Base-by-base conservation (phyloP, 1,284 basidiomycete species). In the Trametes pubescens region DNA sequence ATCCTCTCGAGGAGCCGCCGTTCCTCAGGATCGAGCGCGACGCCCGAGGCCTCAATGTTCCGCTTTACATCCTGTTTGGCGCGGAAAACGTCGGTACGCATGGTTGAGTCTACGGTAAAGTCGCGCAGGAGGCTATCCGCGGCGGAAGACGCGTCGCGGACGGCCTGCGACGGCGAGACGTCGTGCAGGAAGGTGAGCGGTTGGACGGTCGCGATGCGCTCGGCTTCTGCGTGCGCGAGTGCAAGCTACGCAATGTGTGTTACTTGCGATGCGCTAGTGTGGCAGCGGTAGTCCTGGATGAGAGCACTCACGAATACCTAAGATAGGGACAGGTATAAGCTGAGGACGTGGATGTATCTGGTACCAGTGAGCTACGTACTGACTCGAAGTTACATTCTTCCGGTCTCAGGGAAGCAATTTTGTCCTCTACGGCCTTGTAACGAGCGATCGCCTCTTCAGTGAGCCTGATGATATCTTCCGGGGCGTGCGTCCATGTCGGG, bases 161-260 rank as follows among this genome's bases (percentile, higher is more conserved):
- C 80, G 47, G 84, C 85, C 72, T 92, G 87, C 57, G 82, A 80
- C 0, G 87, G 79, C 18, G 91, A 90, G 22, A 94, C 91, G 69
- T 92, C 92, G 74, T 93, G 90, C 72, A 93, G 91, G 77, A 94
- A 94, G 0, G 80, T 76, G n/a, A 91, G 80, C 0, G 90, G 90
- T 66, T 90, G 88, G 9, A 81, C 71, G 37, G 79, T 72, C 9
- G 74, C 73, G 57, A 88, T 85, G 26, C 86, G 78, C 14, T 80
- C 75, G 7, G 86, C 83, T 51, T 91, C 89, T 11, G 83, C 81
- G 18, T 82, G 73, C 1, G 89, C 85, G 29, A 94, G 83, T 5
- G 84, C 78, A 26, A 83, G 71, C 84, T 88, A 70, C 44, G 11
- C 38, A 26, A 32, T 32, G 29, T 32, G 8, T 3, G 29, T 32